phyloP scores from a whole-genome alignment of 140 eudicot species.

The Cichorium intybus region DNA sequence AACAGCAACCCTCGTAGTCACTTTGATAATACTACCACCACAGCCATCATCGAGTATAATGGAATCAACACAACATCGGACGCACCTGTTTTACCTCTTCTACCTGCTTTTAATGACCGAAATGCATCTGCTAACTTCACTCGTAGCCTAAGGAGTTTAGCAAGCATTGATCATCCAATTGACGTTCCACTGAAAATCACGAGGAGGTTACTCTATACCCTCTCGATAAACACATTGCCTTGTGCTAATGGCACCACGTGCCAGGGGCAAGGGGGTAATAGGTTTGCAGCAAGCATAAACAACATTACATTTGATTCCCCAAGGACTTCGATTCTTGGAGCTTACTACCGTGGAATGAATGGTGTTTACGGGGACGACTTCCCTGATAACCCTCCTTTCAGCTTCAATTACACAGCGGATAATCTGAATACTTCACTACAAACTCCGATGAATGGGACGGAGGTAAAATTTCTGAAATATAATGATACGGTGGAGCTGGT shows the following conservation, averaged over 20 bases:
- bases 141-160: slow-evolving; percentile 36
- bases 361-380: slow-evolving; percentile 47
- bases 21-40: slow-evolving; percentile 27
- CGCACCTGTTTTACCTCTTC: slow-evolving; percentile 3
- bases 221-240: slow-evolving; percentile 32
- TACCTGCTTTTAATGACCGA: slow-evolving; percentile 26
- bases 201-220: not conserved
- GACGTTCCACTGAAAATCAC: slow-evolving; percentile 35
- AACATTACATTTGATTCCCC: slow-evolving; percentile 41
- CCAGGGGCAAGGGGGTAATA: slow-evolving; percentile 20
- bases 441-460: slow-evolving; percentile 31
- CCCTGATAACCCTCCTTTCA: slow-evolving; percentile 42
- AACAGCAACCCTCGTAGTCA: slow-evolving; percentile 12
- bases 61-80: slow-evolving; percentile 19
- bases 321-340: slow-evolving; percentile 40
- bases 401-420: slow-evolving; percentile 40
- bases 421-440: slow-evolving; percentile 9
- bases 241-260: slow-evolving; percentile 33
- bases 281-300: slow-evolving; percentile 48
- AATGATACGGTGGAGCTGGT: slow-evolving; percentile 48
- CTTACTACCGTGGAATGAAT: slow-evolving; percentile 34
- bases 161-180: slow-evolving; percentile 33
- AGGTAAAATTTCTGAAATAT: slow-evolving; percentile 38
- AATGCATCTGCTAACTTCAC: slow-evolving; percentile 35
- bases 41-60: slow-evolving; percentile 27